phyloP scores from a whole-genome alignment of 176 grass and related monocot genomes.

The Zoysia japonica region DNA sequence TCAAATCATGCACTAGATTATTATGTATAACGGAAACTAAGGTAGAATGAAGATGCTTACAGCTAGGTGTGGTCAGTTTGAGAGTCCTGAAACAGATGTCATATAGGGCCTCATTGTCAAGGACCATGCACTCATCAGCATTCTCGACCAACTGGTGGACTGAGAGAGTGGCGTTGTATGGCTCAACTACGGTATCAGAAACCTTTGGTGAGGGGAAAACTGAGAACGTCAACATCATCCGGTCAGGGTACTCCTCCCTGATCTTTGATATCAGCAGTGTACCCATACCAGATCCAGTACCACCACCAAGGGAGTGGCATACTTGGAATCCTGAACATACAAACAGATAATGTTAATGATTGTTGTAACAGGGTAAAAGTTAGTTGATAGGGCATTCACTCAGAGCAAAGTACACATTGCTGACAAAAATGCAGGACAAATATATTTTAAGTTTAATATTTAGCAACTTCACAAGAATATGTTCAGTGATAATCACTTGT shows the following conservation, averaged over 20 bases:
- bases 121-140: slow-evolving; percentile 79
- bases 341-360: slow-evolving; percentile 19
- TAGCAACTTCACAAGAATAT: neutral
- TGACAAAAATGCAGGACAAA: neutral
- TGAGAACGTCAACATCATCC: slow-evolving; percentile 81
- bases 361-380: neutral
- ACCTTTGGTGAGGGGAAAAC: slow-evolving; percentile 73
- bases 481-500: neutral
- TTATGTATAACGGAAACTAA: neutral
- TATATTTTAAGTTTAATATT: neutral
- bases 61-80: slow-evolving; percentile 69
- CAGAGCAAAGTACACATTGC: neutral
- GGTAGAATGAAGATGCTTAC: slow-evolving; percentile 35
- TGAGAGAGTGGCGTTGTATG: slow-evolving; percentile 75
- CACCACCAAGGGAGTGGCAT: slow-evolving; percentile 72
- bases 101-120: slow-evolving; percentile 72
- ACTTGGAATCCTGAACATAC: slow-evolving; percentile 62
- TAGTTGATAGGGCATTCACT: neutral
- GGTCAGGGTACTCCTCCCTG: slow-evolving; percentile 79
- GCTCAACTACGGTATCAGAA: slow-evolving; percentile 76
- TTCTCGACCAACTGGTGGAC: slow-evolving; percentile 82
- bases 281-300: slow-evolving; percentile 82
- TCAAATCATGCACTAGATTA: neutral
- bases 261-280: slow-evolving; percentile 80
- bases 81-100: slow-evolving; percentile 79